Evolutionary conservation across 805 yeast species (phyloP).

Genomic region (Pichia sporocuriosa): DNA sequence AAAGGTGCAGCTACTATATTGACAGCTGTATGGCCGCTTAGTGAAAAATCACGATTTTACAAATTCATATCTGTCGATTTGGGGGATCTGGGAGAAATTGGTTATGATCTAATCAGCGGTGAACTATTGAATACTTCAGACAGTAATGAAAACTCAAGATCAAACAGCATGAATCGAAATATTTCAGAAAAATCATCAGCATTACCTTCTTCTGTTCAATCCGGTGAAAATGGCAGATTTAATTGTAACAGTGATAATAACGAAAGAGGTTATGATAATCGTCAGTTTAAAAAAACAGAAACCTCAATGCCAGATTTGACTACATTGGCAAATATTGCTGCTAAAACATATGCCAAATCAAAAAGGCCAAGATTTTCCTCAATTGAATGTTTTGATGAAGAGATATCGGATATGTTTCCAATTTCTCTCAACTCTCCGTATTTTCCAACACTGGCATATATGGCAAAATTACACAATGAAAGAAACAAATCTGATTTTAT

Average conservation of each 20-base stretch:
- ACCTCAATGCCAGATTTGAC: conserved; percentile 25
- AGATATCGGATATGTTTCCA: conserved; percentile 80
- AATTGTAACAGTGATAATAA: background rate
- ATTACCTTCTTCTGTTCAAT: too few species aligned
- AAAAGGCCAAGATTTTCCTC: conserved; percentile 40
- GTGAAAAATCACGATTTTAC: conserved; percentile 58
- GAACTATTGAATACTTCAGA: conserved; percentile 26
- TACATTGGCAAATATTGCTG: conserved; percentile 11
- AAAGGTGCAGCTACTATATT: conserved; percentile 95
- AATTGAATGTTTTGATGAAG: conserved; percentile 77
- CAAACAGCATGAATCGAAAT: conserved; percentile 6
- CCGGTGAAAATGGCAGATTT: too few species aligned
- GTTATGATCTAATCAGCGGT: conserved; percentile 31
- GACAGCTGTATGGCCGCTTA: conserved; percentile 93
- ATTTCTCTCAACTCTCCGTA: conserved; percentile 79
- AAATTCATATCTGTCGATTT: conserved; percentile 78
- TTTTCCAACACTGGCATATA: conserved; percentile 76
- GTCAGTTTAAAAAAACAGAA: background rate
- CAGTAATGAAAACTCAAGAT: conserved; percentile 13
- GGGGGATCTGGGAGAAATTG: conserved; percentile 79
- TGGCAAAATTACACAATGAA: conserved; percentile 78
- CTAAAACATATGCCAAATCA: conserved; percentile 8
- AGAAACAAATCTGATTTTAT: conserved; percentile 81
- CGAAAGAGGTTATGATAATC: background rate
- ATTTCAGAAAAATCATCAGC: too few species aligned